phyloP scores from a whole-genome alignment of 495 filamentous ascomycete genomes.

The Penicillium angulare region DNA sequence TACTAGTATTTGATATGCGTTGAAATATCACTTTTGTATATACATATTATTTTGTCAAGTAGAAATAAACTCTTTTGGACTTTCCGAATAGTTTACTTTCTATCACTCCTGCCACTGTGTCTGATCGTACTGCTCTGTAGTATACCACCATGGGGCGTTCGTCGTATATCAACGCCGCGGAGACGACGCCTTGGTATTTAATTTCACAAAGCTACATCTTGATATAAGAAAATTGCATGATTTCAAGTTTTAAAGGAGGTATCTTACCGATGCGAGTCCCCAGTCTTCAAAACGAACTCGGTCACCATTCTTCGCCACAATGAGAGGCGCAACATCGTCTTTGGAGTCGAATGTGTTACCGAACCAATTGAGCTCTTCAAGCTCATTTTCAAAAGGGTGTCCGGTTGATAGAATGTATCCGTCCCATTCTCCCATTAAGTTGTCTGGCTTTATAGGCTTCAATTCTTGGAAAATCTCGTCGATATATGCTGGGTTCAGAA shows the following conservation, averaged over 20 bases:
- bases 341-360: constrained; percentile 18
- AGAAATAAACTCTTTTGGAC: constrained; percentile 11
- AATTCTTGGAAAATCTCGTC: constrained; percentile 13
- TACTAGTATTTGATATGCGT: neutral
- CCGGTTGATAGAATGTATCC: constrained; percentile 22
- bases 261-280: constrained; percentile 21
- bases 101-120: constrained; percentile 28
- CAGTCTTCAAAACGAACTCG: constrained; percentile 16
- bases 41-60: constrained; percentile 9
- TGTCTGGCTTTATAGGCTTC: constrained; percentile 15
- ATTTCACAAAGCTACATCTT: constrained; percentile 23
- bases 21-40: neutral
- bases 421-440: constrained; percentile 26
- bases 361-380: constrained; percentile 22
- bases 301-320: constrained; percentile 19
- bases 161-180: constrained; percentile 31
- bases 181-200: constrained; percentile 24
- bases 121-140: constrained; percentile 24
- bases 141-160: constrained; percentile 26
- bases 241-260: neutral
- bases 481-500: neutral
- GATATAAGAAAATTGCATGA: neutral
- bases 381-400: constrained; percentile 16
- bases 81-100: constrained; percentile 13
- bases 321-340: constrained; percentile 23